A percentile compares a stretch with the other conserved stretches of the same genome.
Conservation (phyloP, 208 protist species). For the Leishmania gerbilli region DNA sequence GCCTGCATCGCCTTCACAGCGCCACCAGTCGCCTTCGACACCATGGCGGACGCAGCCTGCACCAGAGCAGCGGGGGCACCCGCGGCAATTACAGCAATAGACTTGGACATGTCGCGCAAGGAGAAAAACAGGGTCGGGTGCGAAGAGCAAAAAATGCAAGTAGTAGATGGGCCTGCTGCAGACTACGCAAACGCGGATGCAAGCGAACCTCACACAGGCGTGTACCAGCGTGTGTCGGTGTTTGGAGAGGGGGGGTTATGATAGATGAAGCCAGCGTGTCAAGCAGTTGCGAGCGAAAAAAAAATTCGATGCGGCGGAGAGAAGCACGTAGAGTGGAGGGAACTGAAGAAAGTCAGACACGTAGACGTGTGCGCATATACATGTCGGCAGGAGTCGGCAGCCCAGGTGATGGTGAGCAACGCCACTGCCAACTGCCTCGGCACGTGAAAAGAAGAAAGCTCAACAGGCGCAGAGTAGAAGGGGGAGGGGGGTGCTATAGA, state of each 20-base stretch:
- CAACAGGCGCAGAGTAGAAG: not conserved
- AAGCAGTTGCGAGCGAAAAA: not conserved
- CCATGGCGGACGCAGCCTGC: slow-evolving; percentile 57
- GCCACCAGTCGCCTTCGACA: slow-evolving; percentile 65
- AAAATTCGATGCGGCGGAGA: not conserved
- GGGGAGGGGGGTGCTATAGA: not conserved
- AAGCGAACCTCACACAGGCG: not conserved
- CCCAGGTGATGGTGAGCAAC: not conserved
- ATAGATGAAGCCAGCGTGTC: not conserved
- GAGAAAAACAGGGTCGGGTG: not conserved
- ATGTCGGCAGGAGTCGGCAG: no score
- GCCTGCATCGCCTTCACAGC: slow-evolving; percentile 46
- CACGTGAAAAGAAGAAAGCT: not conserved
- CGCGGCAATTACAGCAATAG: slow-evolving; percentile 55
- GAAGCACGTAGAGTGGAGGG: not conserved
- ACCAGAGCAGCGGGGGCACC: slow-evolving; percentile 67
- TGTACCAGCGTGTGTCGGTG: not conserved
- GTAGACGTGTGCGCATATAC: not conserved
- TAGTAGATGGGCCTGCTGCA: not conserved
- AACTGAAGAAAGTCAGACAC: not conserved
- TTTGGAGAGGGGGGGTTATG: not conserved
- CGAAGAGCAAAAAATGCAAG: not conserved
- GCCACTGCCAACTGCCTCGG: not conserved
- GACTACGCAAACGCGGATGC: not conserved
- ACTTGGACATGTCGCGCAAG: slow-evolving; percentile 63